Evolutionary conservation across 2,329 filamentous ascomycete genomes (phyloP), one percentile per base, ranked within the genome.

Genomic region (Graphiopsis chlorocephala): DNA sequence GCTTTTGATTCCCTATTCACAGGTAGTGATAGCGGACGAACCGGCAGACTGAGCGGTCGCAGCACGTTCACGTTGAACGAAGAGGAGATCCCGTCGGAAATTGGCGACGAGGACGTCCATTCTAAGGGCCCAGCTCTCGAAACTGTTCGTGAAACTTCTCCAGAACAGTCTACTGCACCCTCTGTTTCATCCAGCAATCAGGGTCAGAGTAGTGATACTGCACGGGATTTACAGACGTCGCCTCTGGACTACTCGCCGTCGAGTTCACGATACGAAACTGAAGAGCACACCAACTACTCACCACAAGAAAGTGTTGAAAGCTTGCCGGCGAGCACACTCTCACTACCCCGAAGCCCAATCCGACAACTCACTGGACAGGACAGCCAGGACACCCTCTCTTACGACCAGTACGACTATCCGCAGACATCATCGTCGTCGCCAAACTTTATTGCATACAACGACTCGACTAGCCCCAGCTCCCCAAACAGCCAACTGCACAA

Each of bases 101-200:
- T 31, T n/a, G 60, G 23, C 48, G 48, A 62, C 48, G 48, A 55
- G 47, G 35, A 55, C 20, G 29, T 23, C 6, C 59, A 45, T 14
- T 14, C 31, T 14, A 62, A 55, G 60, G 33, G 31, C 31, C 17
- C 48, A 45, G 67, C 69, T 64, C 69, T 73, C 48, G 66, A 73
- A 64, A 72, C 72, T 55, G 66, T 74, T 64, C 65, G 68, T 64
- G 73, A 75, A 69, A 64, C 68, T 45, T 73, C 73, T 47, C 70
- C 67, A 38, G 69, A 70, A 48, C 64, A 57, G 17, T 48, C 69
- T 59, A 70, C 68, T 20, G 62, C 48, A 62, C 60, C 60, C 60
- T 62, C 60, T 55, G 60, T 62, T 62, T 62, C 60, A 62, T 61
- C 48, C 14, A 29, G 25, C 25, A 35, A 55, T 55, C 42, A 29